Evolutionary conservation across 371 early-diverging fungal genomes (phyloP).

Genomic region (Saksenaea oblongispora): DNA sequence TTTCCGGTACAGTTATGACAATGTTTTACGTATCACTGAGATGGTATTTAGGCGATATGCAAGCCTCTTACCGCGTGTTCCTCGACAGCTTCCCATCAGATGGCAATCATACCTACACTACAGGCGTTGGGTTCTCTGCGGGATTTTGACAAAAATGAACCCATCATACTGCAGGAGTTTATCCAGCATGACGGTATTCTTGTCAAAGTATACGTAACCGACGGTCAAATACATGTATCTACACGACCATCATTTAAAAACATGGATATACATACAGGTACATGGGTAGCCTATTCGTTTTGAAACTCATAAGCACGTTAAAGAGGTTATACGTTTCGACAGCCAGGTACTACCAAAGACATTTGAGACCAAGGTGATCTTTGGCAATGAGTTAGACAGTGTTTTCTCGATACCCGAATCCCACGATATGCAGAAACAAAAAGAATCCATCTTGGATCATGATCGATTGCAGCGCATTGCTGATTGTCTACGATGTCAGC

Average conservation of each 20-base stretch:
- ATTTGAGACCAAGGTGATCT: constrained; percentile 22
- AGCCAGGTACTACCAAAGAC: constrained; percentile 50
- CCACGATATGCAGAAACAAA: constrained; percentile 16
- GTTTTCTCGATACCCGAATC: constrained; percentile 23
- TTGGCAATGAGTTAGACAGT: constrained; percentile 26
- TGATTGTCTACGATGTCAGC: constrained; percentile 25
- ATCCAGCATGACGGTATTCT: constrained; percentile 51
- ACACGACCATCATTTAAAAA: constrained; percentile 50
- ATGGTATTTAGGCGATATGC: constrained; percentile 31
- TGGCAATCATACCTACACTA: constrained; percentile 40
- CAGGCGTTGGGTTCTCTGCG: constrained; percentile 16
- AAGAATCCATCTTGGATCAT: constrained; percentile 27
- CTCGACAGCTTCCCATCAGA: constrained; percentile 44
- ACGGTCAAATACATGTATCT: constrained; percentile 34
- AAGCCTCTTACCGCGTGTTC: constrained; percentile 50
- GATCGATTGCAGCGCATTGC: constrained; percentile 35
- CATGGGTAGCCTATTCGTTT: too few species aligned
- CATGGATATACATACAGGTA: constrained; percentile 24
- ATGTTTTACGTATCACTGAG: neutral
- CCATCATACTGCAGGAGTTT: constrained; percentile 50
- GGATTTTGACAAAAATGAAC: constrained; percentile 21
- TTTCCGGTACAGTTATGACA: constrained; percentile 30
- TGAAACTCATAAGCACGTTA: neutral
- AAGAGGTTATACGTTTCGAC: constrained; percentile 39
- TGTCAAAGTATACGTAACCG: constrained; percentile 50